These are phyloP conservation scores for Suillus lakei DNA, from an alignment of 768 basidiomycete genomes.

Conservation along the genomic window DNA sequence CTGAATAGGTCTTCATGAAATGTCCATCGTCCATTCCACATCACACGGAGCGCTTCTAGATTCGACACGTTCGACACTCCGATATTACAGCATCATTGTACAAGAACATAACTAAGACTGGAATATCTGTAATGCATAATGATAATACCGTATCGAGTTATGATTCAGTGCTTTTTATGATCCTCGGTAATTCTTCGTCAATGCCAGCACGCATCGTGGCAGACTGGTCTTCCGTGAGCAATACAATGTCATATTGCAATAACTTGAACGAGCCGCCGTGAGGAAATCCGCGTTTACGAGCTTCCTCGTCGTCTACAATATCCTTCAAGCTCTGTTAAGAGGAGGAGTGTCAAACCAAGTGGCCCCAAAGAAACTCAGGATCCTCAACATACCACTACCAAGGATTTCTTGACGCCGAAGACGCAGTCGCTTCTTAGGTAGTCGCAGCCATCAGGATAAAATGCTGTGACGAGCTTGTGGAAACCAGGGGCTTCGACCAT, in stretches of 20 bases:
- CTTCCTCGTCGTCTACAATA: constrained; percentile 57
- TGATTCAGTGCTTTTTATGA: not conserved
- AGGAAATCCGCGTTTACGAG: constrained; percentile 54
- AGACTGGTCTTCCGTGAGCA: constrained; percentile 49
- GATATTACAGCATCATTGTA: not conserved
- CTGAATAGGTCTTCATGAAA: not conserved
- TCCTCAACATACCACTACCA: constrained; percentile 66
- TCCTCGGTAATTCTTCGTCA: constrained; percentile 11
- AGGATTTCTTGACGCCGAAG: constrained; percentile 81
- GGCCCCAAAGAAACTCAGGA: not conserved
- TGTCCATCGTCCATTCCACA: not conserved
- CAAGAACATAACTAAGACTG: not conserved
- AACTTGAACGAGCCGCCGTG: constrained; percentile 52
- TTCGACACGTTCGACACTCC: no score
- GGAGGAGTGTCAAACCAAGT: not conserved
- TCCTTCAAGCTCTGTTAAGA: constrained; percentile 51
- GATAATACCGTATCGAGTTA: not conserved
- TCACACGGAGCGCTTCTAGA: not conserved
- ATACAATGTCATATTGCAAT: constrained; percentile 49
- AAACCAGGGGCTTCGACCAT: constrained; percentile 73
- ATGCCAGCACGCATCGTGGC: constrained; percentile 28
- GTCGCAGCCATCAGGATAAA: constrained; percentile 74
- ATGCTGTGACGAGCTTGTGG: constrained; percentile 71
- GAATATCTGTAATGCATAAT: not conserved
- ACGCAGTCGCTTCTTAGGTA: constrained; percentile 75